Base-by-base conservation (phyloP, 805 yeast species). In the Candida hungchunana region DNA sequence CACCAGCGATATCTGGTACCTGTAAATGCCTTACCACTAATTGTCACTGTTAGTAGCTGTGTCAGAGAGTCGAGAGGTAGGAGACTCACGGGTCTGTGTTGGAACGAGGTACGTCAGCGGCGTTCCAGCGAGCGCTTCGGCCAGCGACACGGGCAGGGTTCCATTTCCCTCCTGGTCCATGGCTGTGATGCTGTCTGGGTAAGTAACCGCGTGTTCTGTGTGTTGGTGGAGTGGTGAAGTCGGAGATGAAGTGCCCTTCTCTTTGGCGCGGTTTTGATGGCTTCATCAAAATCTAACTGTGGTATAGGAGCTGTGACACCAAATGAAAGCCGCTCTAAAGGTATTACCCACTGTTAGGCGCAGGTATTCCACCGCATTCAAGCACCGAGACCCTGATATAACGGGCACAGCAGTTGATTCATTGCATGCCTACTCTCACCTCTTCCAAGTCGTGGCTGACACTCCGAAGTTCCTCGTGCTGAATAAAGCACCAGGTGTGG, bases 81-180 rank as follows among this genome's bases (percentile, higher is more conserved):
- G 24, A 13, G 14, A 58, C 68, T 40, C 45, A 65, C 67, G 39
- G 28, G 56, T 60, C 34, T 66, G 70, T 2, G 55, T 59, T 2
- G 74, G 74, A 3, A 66, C 47, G 12, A 67, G 43, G 30, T 55
- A 64, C 14, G 58, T 52, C 32, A 67, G 34, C 0, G 73, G 71
- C 17, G 60, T 56, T 11, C 47, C 51, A 5, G 56, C 61, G 11
- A 58, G 42, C 15, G 59, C 59, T 37, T 55, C 58, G 15, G 31
- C 42, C 27, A 54, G 31, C n/a, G 38, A 38, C 11, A 27, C 27
- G 2, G 59, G 59, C 13, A 55, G 40, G 3, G 27, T 36, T 4
- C 25, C 12, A 2, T 26, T 34, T 21, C 26, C 2, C 37, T 32
- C 26, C 22, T 6, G 27, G 15, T 17, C 15, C 22, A 13, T 20